Evolutionary conservation across 2,329 filamentous ascomycete species (phyloP).

Genomic region (Botrytis pseudocinerea): DNA sequence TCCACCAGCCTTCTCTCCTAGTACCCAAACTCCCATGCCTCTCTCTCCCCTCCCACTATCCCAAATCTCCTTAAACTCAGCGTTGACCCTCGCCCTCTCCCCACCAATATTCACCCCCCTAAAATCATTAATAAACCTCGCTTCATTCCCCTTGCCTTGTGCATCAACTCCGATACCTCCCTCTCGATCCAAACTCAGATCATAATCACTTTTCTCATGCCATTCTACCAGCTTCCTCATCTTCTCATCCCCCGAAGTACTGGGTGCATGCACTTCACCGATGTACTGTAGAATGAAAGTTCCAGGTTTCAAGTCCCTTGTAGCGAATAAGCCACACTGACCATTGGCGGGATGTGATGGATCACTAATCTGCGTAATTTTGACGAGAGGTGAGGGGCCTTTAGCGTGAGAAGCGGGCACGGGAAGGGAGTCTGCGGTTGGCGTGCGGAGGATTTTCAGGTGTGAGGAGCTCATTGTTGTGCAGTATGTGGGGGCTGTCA

Average conservation of each 20-base stretch:
- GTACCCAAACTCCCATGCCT: constrained; percentile 60
- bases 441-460: constrained; percentile 30
- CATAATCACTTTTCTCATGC: constrained; percentile 59
- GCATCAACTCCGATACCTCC: constrained; percentile 62
- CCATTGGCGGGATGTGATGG: constrained; percentile 57
- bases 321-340: constrained; percentile 62
- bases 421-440: constrained; percentile 35
- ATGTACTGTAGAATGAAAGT: constrained; percentile 62
- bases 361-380: constrained; percentile 54
- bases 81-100: constrained; percentile 31
- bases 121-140: constrained; percentile 67
- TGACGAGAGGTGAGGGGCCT: constrained; percentile 52
- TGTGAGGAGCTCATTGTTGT: constrained; percentile 40
- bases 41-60: constrained; percentile 52
- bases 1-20: constrained; percentile 47
- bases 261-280: constrained; percentile 55
- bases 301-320: constrained; percentile 53
- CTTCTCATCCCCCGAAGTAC: neutral
- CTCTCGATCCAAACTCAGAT: constrained; percentile 62
- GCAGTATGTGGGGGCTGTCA: constrained; percentile 51
- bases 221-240: constrained; percentile 25
- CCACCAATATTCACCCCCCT: constrained; percentile 50
- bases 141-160: constrained; percentile 59
- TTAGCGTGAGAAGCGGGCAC: constrained; percentile 44
- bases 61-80: constrained; percentile 60